These are phyloP conservation scores for Eucalyptus brandiana DNA, from an alignment of 345 rosid genomes.

Conservation along the genomic window DNA sequence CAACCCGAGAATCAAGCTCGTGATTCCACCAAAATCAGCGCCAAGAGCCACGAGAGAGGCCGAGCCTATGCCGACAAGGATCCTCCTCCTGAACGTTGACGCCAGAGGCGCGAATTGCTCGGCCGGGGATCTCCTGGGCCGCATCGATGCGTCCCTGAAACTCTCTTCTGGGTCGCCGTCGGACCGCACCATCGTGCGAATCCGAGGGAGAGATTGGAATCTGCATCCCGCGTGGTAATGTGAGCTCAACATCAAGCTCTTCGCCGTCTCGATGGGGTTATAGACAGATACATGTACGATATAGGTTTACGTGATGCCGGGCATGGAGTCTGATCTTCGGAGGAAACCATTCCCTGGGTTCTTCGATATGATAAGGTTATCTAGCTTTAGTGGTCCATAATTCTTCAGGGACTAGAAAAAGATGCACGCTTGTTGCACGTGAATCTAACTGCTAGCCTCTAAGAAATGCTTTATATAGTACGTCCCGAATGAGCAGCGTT, in stretches of 20 bases:
- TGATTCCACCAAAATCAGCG: slow-evolving; percentile 71
- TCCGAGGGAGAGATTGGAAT: neutral
- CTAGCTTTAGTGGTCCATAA: slow-evolving; percentile 4
- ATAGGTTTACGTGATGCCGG: neutral
- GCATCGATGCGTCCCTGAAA: neutral
- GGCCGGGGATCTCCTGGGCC: slow-evolving; percentile 19
- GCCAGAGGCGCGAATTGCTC: slow-evolving; percentile 62
- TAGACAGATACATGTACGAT: neutral
- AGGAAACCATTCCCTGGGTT: neutral
- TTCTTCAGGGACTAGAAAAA: neutral
- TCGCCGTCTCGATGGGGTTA: neutral
- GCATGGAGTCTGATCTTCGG: neutral
- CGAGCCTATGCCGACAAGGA: slow-evolving; percentile 53
- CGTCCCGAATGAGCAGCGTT: neutral
- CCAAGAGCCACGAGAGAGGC: slow-evolving; percentile 74
- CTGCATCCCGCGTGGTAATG: neutral
- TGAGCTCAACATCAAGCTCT: neutral
- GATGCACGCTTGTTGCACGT: neutral
- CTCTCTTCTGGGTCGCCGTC: slow-evolving; percentile 26
- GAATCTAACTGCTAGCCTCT: neutral
- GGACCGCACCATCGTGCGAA: slow-evolving; percentile 15
- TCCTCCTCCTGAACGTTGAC: slow-evolving; percentile 47
- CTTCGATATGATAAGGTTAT: neutral
- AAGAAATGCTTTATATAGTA: neutral
- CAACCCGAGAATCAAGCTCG: slow-evolving; percentile 68